These are phyloP conservation scores for Allomyces arbusculus DNA, from an alignment of 192 early-diverging fungal genomes.

Conservation along the genomic window DNA sequence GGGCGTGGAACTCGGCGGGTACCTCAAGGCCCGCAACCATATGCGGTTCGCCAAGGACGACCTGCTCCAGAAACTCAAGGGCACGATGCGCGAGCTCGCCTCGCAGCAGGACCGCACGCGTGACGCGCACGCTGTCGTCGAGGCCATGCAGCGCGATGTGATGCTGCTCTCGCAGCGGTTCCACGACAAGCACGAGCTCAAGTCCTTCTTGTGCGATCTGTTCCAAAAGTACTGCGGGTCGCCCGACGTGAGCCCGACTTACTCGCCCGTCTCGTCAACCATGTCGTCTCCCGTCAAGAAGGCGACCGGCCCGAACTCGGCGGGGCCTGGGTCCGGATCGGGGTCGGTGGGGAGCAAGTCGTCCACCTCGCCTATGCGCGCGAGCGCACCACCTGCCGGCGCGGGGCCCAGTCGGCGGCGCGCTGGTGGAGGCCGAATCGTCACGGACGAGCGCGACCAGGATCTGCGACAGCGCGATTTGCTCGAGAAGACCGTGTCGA, in stretches of 20 bases:
- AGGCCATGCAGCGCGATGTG: not conserved
- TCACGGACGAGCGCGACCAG: not conserved
- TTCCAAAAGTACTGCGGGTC: not conserved
- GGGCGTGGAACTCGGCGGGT: not conserved
- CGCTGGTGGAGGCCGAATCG: not conserved
- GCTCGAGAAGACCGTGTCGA: not conserved
- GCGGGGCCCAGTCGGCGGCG: not conserved
- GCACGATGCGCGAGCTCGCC: not conserved
- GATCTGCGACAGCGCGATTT: not conserved
- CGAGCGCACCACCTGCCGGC: not conserved
- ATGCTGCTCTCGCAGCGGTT: not conserved
- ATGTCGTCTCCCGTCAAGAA: not conserved
- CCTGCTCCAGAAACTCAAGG: not conserved
- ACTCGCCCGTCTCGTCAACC: not conserved
- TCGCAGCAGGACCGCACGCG: not conserved
- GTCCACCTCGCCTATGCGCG: not conserved
- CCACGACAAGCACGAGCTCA: not conserved
- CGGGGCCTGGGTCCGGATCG: too few relatives aligned
- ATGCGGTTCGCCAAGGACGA: not conserved
- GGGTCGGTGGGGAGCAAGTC: not conserved
- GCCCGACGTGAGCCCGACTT: not conserved
- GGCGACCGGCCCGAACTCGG: too few relatives aligned
- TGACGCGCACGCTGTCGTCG: not conserved
- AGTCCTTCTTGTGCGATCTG: not conserved
- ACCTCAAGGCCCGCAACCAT: not conserved